Base-by-base conservation (phyloP, 2,329 filamentous ascomycete genomes). In the Cryphonectria nitschkei region DNA sequence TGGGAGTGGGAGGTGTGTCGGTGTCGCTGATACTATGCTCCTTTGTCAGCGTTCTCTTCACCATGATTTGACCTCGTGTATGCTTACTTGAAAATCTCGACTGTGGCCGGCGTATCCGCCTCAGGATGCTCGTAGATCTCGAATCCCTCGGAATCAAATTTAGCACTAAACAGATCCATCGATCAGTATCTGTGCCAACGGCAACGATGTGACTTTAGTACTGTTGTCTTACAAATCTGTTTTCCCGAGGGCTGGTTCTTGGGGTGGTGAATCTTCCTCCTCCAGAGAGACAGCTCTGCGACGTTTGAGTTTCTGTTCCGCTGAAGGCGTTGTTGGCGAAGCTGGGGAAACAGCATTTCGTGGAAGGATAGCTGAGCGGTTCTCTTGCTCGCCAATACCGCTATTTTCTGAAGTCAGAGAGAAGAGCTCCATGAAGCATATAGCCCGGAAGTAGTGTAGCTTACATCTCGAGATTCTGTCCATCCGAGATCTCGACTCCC, bases 61-160 rank as follows among this genome's bases (percentile, higher is more conserved):
- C 26, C 14, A 16, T 34, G 13, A 19, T 32, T 50, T 26, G 26
- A 6, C 32, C 2, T 62, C 22, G 32, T 22, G 29, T 16, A 26
- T 46, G 19, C 56, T 46, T 32, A 71, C 67, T 71, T 69, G 29
- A 39, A 29, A 32, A 71, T 69, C 62, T 71, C 67, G 16, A 37
- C 34, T n/a, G 70, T 66, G 34, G n/a, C 46, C 32, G 66, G 70
- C 13, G 69, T 68, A 19, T 52, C 32, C 14, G 61, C 56, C 6
- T 66, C 41, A 22, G 58, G 32, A 13, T 43, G 37, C 22, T 54
- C n/a, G 16, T 56, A 41, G 11, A 65, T 14, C 34, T 63, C 67
- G 2, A 46, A 58, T 7, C 37, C 62, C 19, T 60, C 34, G 4
- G 62, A 39, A 26, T 46, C 54, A 2, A 61, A 9, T 3, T 62